A percentile compares a stretch with the other conserved stretches of the same genome.
phyloP scores from a whole-genome alignment of 306 rosid species.

The Sicyos baderoa region DNA sequence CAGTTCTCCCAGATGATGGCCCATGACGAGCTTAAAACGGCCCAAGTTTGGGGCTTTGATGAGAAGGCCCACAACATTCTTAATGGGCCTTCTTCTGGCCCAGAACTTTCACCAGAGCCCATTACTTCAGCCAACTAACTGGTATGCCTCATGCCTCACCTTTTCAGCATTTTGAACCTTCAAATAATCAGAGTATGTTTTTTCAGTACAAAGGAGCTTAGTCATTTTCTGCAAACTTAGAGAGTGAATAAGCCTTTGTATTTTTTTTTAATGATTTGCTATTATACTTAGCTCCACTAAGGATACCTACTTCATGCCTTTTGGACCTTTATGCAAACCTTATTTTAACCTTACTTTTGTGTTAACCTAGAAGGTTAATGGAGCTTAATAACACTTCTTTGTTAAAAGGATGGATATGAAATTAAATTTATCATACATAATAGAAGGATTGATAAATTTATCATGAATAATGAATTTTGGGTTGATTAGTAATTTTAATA shows the following conservation, averaged over 20 bases:
- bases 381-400: not conserved
- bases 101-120: constrained; percentile 44
- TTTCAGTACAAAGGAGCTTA: not conserved
- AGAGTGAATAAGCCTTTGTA: not conserved
- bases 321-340: too few relatives aligned
- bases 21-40: constrained; percentile 64
- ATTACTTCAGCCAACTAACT: not conserved
- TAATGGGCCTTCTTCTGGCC: constrained; percentile 36
- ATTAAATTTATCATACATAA: too few relatives aligned
- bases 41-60: constrained; percentile 67
- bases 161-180: not conserved
- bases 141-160: not conserved
- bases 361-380: not conserved
- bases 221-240: not conserved
- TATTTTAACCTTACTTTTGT: not conserved
- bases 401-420: too few relatives aligned
- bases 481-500: too few relatives aligned
- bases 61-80: constrained; percentile 30
- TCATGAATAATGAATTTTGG: too few relatives aligned
- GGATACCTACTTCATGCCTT: too few relatives aligned
- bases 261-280: too few relatives aligned
- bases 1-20: constrained; percentile 68
- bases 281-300: too few relatives aligned
- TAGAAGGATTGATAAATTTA: too few relatives aligned
- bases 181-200: not conserved